Evolutionary conservation across 1,139 yeast genomes (phyloP).

Genomic region (Taphrina wiesneri): DNA sequence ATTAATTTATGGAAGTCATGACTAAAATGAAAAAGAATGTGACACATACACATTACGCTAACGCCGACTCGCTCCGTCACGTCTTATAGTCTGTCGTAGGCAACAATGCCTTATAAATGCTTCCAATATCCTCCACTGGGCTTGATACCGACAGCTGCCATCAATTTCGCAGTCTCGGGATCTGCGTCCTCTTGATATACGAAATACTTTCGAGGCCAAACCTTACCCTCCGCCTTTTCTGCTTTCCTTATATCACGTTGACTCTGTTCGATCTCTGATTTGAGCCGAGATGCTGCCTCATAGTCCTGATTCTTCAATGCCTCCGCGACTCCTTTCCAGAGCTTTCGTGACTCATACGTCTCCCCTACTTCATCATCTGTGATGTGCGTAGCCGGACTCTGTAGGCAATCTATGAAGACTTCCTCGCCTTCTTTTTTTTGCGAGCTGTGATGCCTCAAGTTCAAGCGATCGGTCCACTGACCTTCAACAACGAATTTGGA

Average conservation of each 20-base stretch:
- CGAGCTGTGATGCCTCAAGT: constrained; percentile 6
- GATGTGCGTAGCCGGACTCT: constrained; percentile 56
- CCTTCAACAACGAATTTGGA: constrained; percentile 79
- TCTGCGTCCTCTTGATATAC: constrained; percentile 2
- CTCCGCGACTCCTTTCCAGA: constrained; percentile 86
- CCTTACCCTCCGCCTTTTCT: constrained; percentile 62
- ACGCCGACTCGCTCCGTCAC: background rate
- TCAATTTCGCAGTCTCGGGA: background rate
- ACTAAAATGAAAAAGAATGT: background rate
- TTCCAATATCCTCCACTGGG: constrained; percentile 19
- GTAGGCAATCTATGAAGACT: constrained; percentile 70
- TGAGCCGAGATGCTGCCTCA: constrained; percentile 70
- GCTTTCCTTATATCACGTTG: constrained; percentile 77
- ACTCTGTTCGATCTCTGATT: constrained; percentile 72
- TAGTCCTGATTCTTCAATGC: constrained; percentile 75
- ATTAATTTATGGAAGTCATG: background rate
- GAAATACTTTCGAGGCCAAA: constrained; percentile 83
- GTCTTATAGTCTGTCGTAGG: background rate
- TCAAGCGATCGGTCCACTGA: constrained; percentile 64
- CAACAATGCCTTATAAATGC: background rate
- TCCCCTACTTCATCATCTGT: constrained; percentile 75
- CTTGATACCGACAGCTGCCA: constrained; percentile 1
- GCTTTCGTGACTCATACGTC: constrained; percentile 73
- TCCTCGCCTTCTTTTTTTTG: constrained; percentile 44
- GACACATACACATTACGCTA: background rate